Base-by-base conservation (phyloP, 2,329 filamentous ascomycete genomes). In the Pseudocercospora macadamiae region DNA sequence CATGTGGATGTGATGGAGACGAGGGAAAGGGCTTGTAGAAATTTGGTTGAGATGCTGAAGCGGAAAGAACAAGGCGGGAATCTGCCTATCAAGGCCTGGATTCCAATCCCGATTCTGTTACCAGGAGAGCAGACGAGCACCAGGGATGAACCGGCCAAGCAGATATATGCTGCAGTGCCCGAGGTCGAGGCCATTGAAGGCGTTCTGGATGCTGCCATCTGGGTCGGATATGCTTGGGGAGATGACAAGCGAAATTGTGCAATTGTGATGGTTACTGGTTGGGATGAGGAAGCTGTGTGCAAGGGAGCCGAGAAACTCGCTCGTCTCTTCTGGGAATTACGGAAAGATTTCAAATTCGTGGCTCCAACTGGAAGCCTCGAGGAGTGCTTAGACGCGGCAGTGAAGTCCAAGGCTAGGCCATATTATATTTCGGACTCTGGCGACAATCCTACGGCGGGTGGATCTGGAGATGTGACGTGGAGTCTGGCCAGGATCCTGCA, bases 401-500 rank as follows among this genome's bases (percentile, higher is more conserved):
- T 63, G 18, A 30, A 61, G 19, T 30, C 39, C 3, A 57, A 54
- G 8, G 52, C 48, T 3, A 34, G 60, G 18, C 64, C 64, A 3
- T 66, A 60, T 49, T 66, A 61, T 51, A 66, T 66, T 28, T 66
- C 64, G 1, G 64, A 66, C 30, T 64, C 62, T n/a, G 64, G 64
- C 19, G 64, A 66, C 34, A 66, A 66, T 55, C 64, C 62, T 1
- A 66, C 64, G 2, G 64, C 64, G 4, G 64, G 64, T 2, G 64
- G 64, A 4, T 53, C 57, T 23, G 64, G 64, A 25, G 64, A 66
- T 30, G 64, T 66, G 12, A 64, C 64, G 12, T 66, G 62, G 62
- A 63, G 60, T 19, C 23, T 63, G 18, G 21, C 39, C 8, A 57
- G 39, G 18, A 48, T 66, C 5, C 48, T 66, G 7, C n/a, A 18